Evolutionary conservation across 164 flowering plant genomes (phyloP).

Genomic region (grape (Vitis vinifera)): ASM3070453v1 NC_081811.1:5191001-5191500

Average conservation of each 20-base stretch:
- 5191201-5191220: slow-evolving; percentile 44
- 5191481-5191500: slow-evolving; percentile 25
- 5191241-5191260: slow-evolving; percentile 96
- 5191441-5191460: no score
- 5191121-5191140: neutral
- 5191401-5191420: neutral
- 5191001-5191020: slow-evolving; percentile 69
- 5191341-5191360: no score
- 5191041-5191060: slow-evolving; percentile 59
- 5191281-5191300: slow-evolving; percentile 75
- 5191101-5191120: neutral
- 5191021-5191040: slow-evolving; percentile 59
- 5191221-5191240: slow-evolving; percentile 66
- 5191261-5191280: slow-evolving; percentile 97
- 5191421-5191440: no score
- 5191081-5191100: neutral
- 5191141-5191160: neutral
- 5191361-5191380: no score
- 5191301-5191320: slow-evolving; percentile 68
- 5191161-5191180: slow-evolving; percentile 59
- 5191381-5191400: neutral
- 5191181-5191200: slow-evolving; percentile 69
- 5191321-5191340: slow-evolving; percentile 26
- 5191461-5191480: neutral
- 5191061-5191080: slow-evolving; percentile 72